A percentile compares a stretch with the other conserved stretches of the same genome.
phyloP scores from a whole-genome alignment of 306 rosid genomes.

The Biancaea sappan region DNA sequence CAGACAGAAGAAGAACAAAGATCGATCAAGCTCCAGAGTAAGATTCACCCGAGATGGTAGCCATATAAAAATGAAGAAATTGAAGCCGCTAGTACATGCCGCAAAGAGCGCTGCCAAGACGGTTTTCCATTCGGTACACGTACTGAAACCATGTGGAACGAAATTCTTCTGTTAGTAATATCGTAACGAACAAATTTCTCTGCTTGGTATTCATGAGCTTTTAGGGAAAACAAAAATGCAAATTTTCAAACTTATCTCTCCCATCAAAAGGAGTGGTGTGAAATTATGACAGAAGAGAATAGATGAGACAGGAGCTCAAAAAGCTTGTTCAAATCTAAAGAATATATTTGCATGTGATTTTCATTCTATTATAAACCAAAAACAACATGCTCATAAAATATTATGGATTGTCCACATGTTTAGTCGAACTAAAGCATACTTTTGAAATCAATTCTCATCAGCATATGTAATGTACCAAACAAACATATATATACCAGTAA shows the following conservation, averaged over 20 bases:
- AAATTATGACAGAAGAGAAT: not conserved
- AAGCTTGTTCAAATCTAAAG: not conserved
- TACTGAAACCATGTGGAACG: slow-evolving; percentile 35
- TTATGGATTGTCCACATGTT: not conserved
- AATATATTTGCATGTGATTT: not conserved
- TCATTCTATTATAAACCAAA: not conserved
- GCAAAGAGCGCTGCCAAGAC: slow-evolving; percentile 64
- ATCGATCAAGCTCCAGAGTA: slow-evolving; percentile 33
- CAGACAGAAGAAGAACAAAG: slow-evolving; percentile 23
- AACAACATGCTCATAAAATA: not conserved
- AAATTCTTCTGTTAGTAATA: slow-evolving; percentile 37
- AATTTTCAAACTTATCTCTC: not conserved
- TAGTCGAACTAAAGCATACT: not conserved
- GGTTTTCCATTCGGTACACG: slow-evolving; percentile 57
- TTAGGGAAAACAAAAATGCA: not conserved
- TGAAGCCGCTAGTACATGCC: slow-evolving; percentile 68
- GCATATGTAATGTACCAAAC: not conserved
- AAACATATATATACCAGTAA: not conserved
- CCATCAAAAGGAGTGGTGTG: not conserved
- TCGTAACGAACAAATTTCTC: slow-evolving; percentile 2
- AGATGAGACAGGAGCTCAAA: slow-evolving; percentile 16
- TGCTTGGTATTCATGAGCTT: not conserved
- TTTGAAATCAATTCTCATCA: not conserved
- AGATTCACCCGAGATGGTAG: slow-evolving; percentile 74
- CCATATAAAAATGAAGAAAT: slow-evolving; percentile 82